Percentiles rank a stretch among this genome's conserved stretches.
Conservation (phyloP, 306 rosid genomes). For the Glycine latifolia region DNA sequence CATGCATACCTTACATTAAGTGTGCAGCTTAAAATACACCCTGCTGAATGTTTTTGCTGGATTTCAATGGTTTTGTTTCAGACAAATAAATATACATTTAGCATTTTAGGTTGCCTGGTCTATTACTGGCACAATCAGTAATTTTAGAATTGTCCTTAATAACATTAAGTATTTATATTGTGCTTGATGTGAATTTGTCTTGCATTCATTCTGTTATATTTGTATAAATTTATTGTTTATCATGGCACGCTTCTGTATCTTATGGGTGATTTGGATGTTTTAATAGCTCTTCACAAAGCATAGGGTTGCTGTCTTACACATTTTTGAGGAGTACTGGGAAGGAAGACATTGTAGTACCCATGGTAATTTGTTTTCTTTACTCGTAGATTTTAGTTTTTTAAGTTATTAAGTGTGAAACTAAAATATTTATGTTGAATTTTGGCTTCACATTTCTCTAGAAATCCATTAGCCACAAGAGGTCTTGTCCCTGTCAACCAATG, state of each 20-base stretch:
- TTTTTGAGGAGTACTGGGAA: slow-evolving; percentile 93
- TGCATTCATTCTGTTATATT: neutral
- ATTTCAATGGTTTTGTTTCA: slow-evolving; percentile 9
- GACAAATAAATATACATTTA: neutral
- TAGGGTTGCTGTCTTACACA: slow-evolving; percentile 93
- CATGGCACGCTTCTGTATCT: slow-evolving; percentile 47
- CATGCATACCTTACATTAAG: neutral
- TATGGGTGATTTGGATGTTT: slow-evolving; percentile 48
- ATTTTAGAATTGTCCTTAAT: slow-evolving; percentile 12
- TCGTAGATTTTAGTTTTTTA: neutral
- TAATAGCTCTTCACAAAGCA: slow-evolving; percentile 81
- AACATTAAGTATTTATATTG: neutral
- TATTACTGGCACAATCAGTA: neutral
- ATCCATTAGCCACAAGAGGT: neutral
- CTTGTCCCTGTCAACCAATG: neutral
- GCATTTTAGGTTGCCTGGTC: slow-evolving; percentile 12
- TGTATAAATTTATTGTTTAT: slow-evolving; percentile 15
- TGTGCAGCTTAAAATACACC: slow-evolving; percentile 2
- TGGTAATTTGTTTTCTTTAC: slow-evolving; percentile 64
- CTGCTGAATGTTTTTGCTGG: slow-evolving; percentile 29
- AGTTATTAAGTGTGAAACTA: neutral
- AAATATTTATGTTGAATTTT: neutral
- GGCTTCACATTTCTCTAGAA: neutral
- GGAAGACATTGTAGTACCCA: slow-evolving; percentile 97
- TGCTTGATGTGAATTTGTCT: slow-evolving; percentile 27